Base-by-base conservation (phyloP, 2,329 filamentous ascomycete genomes). In the Xylariaceae sp. region DNA sequence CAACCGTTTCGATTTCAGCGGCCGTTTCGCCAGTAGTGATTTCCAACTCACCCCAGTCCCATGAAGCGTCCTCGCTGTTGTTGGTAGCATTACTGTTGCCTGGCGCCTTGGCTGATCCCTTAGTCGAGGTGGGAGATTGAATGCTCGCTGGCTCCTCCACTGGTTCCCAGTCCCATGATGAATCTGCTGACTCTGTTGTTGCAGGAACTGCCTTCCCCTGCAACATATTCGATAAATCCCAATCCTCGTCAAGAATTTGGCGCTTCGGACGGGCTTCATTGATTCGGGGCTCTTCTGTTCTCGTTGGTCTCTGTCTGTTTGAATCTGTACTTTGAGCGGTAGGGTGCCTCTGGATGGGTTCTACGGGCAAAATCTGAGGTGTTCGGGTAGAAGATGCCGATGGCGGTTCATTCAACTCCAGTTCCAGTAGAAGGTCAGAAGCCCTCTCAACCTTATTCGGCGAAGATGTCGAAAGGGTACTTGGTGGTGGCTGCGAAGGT, bases 211-310 rank as follows among this genome's bases (percentile, higher is more conserved):
- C 26, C n/a, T 50, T 52, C 17, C 21, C 11, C 21, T 68, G 60
- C 5, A 66, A 58, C 34, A 73, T 67, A 37, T 74, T 67, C 59
- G 74, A 74, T n/a, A 66, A 63, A 9, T 61, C 66, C 74, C 74
- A 77, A 23, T 69, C 66, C 26, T 72, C 37, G 26, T 34, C 66
- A 4, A 64, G 59, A 6, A 55, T 40, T 23, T 53, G 50, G n/a
- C 48, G 46, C 12, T 26, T 43, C 5, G 41, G 29, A 34, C 43
- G 44, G 5, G 28, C 31, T 21, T 52, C 44, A 4, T 45, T 16
- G n/a, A 61, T 61, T 14, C 62, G 56, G 12, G 71, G 69, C 69
- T 71, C 73, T 8, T 64, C 66, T 3, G 69, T 73, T 4, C 66
- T 50, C 2, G 70, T 67, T 7, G 63, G 61, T 23, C 61, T 61